Conservation (phyloP, 208 protist genomes). For the Vickermania ingenoplastis region DNA sequence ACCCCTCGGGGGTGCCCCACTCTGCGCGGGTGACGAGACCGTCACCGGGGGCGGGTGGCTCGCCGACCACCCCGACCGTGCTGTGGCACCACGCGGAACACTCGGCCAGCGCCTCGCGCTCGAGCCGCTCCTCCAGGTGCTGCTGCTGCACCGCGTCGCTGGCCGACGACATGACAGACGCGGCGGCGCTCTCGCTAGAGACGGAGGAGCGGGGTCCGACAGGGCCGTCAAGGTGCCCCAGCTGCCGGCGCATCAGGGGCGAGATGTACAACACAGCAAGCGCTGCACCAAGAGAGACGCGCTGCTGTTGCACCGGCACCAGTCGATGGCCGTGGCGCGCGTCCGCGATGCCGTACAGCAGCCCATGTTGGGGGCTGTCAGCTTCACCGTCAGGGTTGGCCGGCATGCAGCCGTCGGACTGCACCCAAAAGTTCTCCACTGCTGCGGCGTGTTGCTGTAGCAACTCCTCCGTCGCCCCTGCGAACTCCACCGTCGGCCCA, state of each 20-base stretch:
- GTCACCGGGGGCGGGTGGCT: slow-evolving; percentile 9
- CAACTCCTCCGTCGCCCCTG: too few species aligned
- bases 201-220: too few species aligned
- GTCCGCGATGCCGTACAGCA: not conserved
- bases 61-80: not conserved
- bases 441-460: not conserved
- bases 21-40: not conserved
- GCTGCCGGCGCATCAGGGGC: not conserved
- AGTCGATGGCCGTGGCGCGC: not conserved
- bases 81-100: not conserved
- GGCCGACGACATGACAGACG: too few species aligned
- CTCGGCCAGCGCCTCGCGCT: not conserved
- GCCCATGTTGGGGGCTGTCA: too few species aligned
- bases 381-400: not conserved
- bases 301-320: not conserved
- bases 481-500: too few species aligned
- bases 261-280: not conserved
- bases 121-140: not conserved
- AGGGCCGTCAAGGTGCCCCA: not conserved
- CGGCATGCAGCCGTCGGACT: not conserved
- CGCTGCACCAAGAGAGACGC: not conserved
- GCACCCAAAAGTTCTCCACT: not conserved
- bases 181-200: too few species aligned
- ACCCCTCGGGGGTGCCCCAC: slow-evolving; percentile 21
- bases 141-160: too few species aligned